Conservation (phyloP, 129 eudicot species). For the Pittosporum tobira region DNA sequence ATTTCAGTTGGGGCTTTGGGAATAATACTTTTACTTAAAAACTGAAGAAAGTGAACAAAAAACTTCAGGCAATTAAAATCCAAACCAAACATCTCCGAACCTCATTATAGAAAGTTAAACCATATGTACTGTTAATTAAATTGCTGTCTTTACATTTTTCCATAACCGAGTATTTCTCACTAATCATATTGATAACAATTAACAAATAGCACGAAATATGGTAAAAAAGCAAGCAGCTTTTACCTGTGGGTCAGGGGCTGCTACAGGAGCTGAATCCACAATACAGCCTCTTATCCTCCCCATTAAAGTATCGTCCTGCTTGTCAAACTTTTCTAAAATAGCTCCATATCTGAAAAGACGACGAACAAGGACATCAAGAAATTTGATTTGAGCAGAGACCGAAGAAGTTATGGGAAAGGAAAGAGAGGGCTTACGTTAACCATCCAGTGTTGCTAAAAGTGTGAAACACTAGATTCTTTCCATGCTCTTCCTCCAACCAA, state of each 20-base stretch:
- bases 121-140: no score
- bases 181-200: no score
- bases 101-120: no score
- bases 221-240: background rate
- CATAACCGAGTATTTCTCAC: no score
- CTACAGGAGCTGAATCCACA: constrained; percentile 98
- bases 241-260: constrained; percentile 93
- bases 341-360: constrained; percentile 54
- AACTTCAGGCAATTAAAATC: no score
- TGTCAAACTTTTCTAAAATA: constrained; percentile 74
- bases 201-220: no score
- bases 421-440: constrained; percentile 54
- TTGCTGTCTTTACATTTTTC: no score
- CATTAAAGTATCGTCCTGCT: constrained; percentile 41
- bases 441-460: constrained; percentile 99
- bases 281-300: constrained; percentile 77
- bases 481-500: constrained; percentile 86
- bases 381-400: background rate
- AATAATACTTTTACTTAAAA: no score
- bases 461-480: constrained; percentile 82
- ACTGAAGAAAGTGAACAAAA: no score
- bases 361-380: constrained; percentile 8
- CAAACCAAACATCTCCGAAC: no score
- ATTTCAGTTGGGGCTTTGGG: no score
- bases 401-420: background rate